Evolutionary conservation across 805 yeast genomes (phyloP), one percentile per base, ranked within the genome.

Genomic region (Torulaspora microellipsoides): DNA sequence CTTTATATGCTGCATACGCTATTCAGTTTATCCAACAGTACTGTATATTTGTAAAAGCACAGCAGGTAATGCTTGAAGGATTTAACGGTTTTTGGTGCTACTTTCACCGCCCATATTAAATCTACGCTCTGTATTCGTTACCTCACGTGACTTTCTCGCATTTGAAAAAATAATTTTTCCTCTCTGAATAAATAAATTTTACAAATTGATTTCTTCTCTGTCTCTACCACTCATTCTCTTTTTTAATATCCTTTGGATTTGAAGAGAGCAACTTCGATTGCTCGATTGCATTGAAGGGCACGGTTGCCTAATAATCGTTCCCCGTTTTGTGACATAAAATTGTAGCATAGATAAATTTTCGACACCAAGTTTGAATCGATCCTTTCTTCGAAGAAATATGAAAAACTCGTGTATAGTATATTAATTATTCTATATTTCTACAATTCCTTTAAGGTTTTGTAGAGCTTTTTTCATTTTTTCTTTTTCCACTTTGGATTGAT

Each of bases 351-450:
- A 46, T 36, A 31, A 36, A 47, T 14, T n/a, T 40, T 27, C 33
- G 49, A 40, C 59, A 49, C 60, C 61, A 38, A 36, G 61, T 56
- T 56, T 56, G 61, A 56, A 57, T 57, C 58, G 49, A 48, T 44
- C 47, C 46, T 44, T 49, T 31, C 42, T 39, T 20, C 8, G 29
- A 37, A 25, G 35, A 27, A 25, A 41, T 7, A 15, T 35, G 25
- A 25, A 38, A 40, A 31, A 17, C 27, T 27, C 28, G n/a, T 32
- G 36, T 31, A 15, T 28, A 31, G 36, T 11, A 29, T 13, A 13
- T 25, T 33, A 9, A 14, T 8, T 33, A 15, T 15, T 14, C 36
- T 33, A 33, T 33, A 10, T 33, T 5, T 20, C 25, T 20, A 14
- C 13, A 33, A 13, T 33, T 33, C 36, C 15, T n/a, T 31, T 3